phyloP scores from a whole-genome alignment of 345 rosid species.

The Eucalyptus coolabah region DNA sequence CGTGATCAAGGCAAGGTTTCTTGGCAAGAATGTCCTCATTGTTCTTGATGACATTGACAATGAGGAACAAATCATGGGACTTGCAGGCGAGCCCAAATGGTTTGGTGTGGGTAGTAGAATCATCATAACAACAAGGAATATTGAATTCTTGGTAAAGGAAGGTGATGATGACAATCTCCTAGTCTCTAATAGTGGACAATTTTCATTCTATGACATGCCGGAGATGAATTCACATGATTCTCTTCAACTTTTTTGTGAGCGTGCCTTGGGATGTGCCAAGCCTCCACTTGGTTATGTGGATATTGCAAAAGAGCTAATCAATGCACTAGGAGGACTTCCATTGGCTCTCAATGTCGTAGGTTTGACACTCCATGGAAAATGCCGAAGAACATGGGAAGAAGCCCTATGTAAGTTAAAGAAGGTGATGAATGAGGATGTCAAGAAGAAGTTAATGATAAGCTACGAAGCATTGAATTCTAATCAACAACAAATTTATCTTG shows the following conservation, averaged over 20 bases:
- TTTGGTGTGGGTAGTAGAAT: not conserved
- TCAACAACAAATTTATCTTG: not conserved
- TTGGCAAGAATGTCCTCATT: not conserved
- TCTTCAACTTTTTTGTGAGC: not conserved
- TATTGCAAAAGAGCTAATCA: not conserved
- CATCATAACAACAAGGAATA: not conserved
- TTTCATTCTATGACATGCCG: not conserved
- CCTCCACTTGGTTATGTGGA: not conserved
- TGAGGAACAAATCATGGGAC: not conserved
- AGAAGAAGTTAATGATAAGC: not conserved
- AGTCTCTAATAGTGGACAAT: too few relatives aligned
- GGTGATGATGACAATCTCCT: not conserved
- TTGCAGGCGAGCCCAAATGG: not conserved
- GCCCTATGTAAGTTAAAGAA: not conserved
- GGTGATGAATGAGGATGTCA: not conserved
- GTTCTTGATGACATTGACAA: not conserved
- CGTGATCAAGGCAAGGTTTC: not conserved
- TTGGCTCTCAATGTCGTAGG: not conserved
- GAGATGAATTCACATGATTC: not conserved
- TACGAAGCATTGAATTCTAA: fast-evolving
- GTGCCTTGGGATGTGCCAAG: not conserved
- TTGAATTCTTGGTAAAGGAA: not conserved
- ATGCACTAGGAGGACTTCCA: not conserved
- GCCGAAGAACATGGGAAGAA: fast-evolving
- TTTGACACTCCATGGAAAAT: not conserved